phyloP scores from a whole-genome alignment of 805 yeast species.

The Starmerella potacharoeniae region DNA sequence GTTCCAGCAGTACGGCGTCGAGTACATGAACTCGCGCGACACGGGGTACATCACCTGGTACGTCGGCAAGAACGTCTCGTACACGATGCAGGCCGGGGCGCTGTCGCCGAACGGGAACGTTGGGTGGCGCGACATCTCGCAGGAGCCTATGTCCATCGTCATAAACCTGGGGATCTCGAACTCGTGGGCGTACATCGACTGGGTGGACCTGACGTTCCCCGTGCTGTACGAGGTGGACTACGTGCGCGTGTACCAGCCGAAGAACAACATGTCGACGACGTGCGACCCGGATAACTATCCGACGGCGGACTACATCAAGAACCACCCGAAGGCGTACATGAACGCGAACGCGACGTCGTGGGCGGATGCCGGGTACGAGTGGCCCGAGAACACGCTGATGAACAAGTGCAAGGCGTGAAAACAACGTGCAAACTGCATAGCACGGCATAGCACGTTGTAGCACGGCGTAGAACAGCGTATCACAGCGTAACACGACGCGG shows the following conservation, averaged over 20 bases:
- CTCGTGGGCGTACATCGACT: slow-evolving; percentile 87
- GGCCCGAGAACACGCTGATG: slow-evolving; percentile 52
- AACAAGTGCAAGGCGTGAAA: slow-evolving; percentile 34
- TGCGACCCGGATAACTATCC: slow-evolving; percentile 86
- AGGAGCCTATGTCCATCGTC: slow-evolving; percentile 87
- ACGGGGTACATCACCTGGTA: slow-evolving; percentile 76
- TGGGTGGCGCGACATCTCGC: slow-evolving; percentile 66
- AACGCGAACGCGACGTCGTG: slow-evolving; percentile 64
- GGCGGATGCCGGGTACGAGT: slow-evolving; percentile 59
- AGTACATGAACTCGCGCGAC: slow-evolving; percentile 45
- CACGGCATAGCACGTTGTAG: too few species aligned
- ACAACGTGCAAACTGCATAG: too few species aligned
- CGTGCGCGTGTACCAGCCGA: slow-evolving; percentile 82
- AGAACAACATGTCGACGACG: slow-evolving; percentile 44
- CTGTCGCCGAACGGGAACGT: slow-evolving; percentile 85
- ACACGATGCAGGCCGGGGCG: slow-evolving; percentile 60
- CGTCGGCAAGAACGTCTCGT: slow-evolving; percentile 69
- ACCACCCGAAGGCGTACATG: slow-evolving; percentile 56
- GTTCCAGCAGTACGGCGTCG: slow-evolving; percentile 69
- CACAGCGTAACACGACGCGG: too few species aligned
- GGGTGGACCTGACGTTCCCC: slow-evolving; percentile 71
- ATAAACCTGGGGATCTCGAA: slow-evolving; percentile 86
- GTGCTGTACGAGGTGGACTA: slow-evolving; percentile 64
- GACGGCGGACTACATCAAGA: slow-evolving; percentile 67
- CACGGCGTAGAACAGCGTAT: too few species aligned